These are phyloP conservation scores for Fusarium kyushuense DNA, from an alignment of 2,329 filamentous ascomycete genomes.

Conservation along the genomic window DNA sequence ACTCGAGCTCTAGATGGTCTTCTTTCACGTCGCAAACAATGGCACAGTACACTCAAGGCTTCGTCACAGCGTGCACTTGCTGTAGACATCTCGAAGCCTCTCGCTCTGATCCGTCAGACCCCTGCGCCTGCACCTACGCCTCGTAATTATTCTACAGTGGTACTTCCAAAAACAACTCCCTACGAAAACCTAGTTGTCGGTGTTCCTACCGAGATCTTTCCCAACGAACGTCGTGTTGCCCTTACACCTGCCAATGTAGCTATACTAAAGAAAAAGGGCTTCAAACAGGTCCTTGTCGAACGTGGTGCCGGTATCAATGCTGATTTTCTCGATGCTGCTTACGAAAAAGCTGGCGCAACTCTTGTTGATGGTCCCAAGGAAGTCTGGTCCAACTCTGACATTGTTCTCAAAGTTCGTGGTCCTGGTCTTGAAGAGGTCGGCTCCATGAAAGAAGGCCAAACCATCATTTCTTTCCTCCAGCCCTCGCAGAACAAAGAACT, in stretches of 20 bases:
- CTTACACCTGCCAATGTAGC: slow-evolving; percentile 87
- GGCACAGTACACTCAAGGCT: slow-evolving; percentile 54
- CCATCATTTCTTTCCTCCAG: slow-evolving; percentile 85
- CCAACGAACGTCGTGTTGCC: slow-evolving; percentile 84
- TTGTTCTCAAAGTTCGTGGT: slow-evolving; percentile 85
- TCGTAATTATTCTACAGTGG: slow-evolving; percentile 56
- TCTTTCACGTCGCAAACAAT: slow-evolving; percentile 51
- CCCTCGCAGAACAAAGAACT: slow-evolving; percentile 82
- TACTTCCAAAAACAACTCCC: slow-evolving; percentile 64
- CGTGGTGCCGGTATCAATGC: slow-evolving; percentile 82
- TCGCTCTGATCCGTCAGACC: slow-evolving; percentile 57
- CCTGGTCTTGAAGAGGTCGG: slow-evolving; percentile 78
- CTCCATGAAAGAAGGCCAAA: slow-evolving; percentile 75
- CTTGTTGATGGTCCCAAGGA: slow-evolving; percentile 74
- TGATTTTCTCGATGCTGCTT: slow-evolving; percentile 81
- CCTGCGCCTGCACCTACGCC: slow-evolving; percentile 48
- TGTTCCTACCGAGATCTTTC: slow-evolving; percentile 81
- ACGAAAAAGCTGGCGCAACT: slow-evolving; percentile 81
- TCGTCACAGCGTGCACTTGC: slow-evolving; percentile 47
- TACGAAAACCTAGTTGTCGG: slow-evolving; percentile 82
- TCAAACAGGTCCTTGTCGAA: slow-evolving; percentile 80
- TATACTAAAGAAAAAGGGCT: slow-evolving; percentile 87
- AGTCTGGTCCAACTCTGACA: slow-evolving; percentile 82
- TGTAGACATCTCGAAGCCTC: slow-evolving; percentile 47
- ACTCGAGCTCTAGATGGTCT: slow-evolving; percentile 22